Evolutionary conservation across 1,139 yeast species (phyloP).

Genomic region (Blastobotrys aristatus): DNA sequence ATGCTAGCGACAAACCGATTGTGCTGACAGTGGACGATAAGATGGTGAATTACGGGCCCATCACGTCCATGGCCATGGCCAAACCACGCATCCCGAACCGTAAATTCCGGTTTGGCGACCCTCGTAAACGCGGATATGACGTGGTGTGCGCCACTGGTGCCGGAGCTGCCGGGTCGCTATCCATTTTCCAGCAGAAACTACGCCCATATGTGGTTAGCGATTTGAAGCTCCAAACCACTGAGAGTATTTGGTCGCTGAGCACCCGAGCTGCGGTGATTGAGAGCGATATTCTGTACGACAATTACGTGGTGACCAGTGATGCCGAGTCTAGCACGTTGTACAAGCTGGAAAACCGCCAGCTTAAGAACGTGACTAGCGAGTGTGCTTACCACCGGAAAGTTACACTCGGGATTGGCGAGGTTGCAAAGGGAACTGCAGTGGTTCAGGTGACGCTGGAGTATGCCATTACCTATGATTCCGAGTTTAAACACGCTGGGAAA

Average conservation of each 20-base stretch:
- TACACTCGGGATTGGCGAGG: constrained; percentile 63
- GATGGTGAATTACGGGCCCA: constrained; percentile 67
- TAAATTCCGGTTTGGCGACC: constrained; percentile 52
- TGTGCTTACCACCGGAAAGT: constrained; percentile 60
- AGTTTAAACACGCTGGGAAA: constrained; percentile 43
- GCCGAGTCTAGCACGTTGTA: constrained; percentile 39
- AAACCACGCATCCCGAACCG: constrained; percentile 33
- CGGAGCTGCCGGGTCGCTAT: constrained; percentile 50
- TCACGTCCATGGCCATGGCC: constrained; percentile 65
- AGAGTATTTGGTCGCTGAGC: constrained; percentile 35
- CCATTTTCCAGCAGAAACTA: constrained; percentile 63
- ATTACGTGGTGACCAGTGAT: constrained; percentile 62
- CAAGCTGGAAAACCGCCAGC: constrained; percentile 55
- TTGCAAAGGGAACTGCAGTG: constrained; percentile 55
- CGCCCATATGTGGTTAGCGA: constrained; percentile 72
- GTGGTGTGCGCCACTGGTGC: constrained; percentile 70
- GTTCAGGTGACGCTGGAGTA: constrained; percentile 71
- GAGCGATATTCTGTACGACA: constrained; percentile 38
- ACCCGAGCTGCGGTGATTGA: constrained; percentile 20
- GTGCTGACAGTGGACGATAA: constrained; percentile 43
- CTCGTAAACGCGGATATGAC: constrained; percentile 52
- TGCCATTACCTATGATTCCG: constrained; percentile 59
- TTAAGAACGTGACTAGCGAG: constrained; percentile 53
- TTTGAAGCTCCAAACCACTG: constrained; percentile 52
- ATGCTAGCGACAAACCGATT: constrained; percentile 14